These are phyloP conservation scores for Parmelia sp. DNA, from an alignment of 495 filamentous ascomycete genomes.

Conservation along the genomic window DNA sequence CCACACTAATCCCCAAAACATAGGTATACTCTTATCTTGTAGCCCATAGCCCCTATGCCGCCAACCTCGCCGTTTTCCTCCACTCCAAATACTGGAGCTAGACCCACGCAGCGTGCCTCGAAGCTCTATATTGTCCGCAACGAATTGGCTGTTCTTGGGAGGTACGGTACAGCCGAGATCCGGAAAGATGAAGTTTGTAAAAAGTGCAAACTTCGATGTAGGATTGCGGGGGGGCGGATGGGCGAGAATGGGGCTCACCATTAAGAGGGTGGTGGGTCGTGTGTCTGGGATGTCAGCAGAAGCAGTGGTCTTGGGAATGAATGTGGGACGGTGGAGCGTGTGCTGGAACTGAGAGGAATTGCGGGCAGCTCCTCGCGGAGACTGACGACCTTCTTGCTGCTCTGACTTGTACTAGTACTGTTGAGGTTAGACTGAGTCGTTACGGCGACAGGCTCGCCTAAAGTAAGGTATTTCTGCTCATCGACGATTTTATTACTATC, in stretches of 20 bases:
- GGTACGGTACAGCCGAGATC: background rate
- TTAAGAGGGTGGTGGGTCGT: background rate
- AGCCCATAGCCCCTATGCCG: background rate
- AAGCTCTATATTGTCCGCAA: background rate
- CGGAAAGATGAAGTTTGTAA: background rate
- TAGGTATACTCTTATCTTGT: background rate
- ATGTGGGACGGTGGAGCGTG: background rate
- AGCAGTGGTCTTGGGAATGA: background rate
- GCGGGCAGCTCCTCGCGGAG: background rate
- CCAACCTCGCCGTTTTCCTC: background rate
- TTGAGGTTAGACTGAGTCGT: too few species aligned
- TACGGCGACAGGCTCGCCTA: too few species aligned
- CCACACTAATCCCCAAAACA: background rate
- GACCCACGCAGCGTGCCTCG: background rate
- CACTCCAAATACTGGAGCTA: background rate
- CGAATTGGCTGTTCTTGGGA: background rate
- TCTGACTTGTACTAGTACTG: too few species aligned
- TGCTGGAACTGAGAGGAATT: background rate
- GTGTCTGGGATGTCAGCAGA: background rate
- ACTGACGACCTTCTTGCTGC: too few species aligned
- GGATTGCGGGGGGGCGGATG: background rate
- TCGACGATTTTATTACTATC: too few species aligned
- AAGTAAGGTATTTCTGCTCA: too few species aligned
- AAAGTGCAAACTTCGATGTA: background rate
- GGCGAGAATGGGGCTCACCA: background rate